Conservation (phyloP, 2,329 filamentous ascomycete genomes). For the Talaromyces atroroseus region DNA sequence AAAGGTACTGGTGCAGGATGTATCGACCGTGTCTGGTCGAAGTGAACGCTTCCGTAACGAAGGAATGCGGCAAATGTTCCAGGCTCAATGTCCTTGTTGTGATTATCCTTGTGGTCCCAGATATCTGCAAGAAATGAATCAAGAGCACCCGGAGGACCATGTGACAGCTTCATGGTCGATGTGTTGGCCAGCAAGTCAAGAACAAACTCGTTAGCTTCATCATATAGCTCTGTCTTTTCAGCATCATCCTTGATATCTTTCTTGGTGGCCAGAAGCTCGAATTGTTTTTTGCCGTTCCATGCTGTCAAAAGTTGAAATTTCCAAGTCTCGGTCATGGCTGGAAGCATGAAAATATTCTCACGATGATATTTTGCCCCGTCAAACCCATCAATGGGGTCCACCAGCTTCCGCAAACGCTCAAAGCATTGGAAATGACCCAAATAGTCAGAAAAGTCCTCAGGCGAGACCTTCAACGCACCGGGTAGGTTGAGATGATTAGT, state of each 20-base stretch:
- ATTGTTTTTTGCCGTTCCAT: constrained; percentile 28
- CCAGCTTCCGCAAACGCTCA: constrained; percentile 2
- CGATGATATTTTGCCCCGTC: constrained; percentile 4
- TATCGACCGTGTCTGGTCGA: constrained; percentile 6
- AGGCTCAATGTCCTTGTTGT: constrained; percentile 21
- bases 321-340: constrained; percentile 5
- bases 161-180: constrained; percentile 31
- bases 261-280: constrained; percentile 26
- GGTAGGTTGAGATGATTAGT: constrained; percentile 5
- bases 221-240: constrained; percentile 15
- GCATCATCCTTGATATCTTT: constrained; percentile 24
- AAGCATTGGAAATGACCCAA: constrained; percentile 2
- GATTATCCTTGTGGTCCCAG: constrained; percentile 29
- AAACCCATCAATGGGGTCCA: constrained; percentile 6
- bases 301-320: constrained; percentile 17
- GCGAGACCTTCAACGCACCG: constrained; percentile 3
- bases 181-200: constrained; percentile 27
- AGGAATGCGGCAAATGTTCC: constrained; percentile 9
- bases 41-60: constrained; percentile 6
- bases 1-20: not conserved
- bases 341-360: constrained; percentile 5
- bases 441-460: constrained; percentile 9
- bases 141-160: constrained; percentile 24
- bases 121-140: constrained; percentile 27
- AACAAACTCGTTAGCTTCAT: constrained; percentile 16